Conservation (phyloP, 2,329 filamentous ascomycete genomes). For the Remersonia thermophila region DNA sequence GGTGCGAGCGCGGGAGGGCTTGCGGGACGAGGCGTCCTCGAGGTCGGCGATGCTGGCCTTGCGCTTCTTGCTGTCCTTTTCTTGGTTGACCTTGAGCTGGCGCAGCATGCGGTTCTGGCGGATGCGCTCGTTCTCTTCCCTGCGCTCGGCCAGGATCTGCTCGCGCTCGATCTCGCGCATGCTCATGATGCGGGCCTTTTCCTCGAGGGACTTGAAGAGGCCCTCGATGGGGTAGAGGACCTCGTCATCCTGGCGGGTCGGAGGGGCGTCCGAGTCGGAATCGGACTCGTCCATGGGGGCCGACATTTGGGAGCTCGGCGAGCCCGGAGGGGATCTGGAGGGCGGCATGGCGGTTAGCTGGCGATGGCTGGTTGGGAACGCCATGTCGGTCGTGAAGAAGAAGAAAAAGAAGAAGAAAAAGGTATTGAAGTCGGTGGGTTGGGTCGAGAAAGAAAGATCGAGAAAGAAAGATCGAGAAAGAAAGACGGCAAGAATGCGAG, state of each 20-base stretch:
- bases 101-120: constrained; percentile 73
- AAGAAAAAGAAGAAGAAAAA: constrained; percentile 1
- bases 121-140: constrained; percentile 67
- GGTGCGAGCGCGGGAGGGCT: constrained; percentile 60
- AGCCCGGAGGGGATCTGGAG: constrained; percentile 53
- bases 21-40: constrained; percentile 58
- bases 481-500: too few relatives aligned
- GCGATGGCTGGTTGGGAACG: not conserved
- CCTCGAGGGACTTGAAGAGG: constrained; percentile 60
- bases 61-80: constrained; percentile 57
- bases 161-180: constrained; percentile 89
- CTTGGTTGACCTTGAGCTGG: constrained; percentile 57
- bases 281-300: constrained; percentile 85
- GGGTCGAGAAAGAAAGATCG: too few relatives aligned
- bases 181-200: constrained; percentile 67
- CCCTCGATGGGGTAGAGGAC: constrained; percentile 79
- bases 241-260: constrained; percentile 39
- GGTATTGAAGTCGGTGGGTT: too few relatives aligned
- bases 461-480: too few relatives aligned
- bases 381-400: too few relatives aligned
- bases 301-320: constrained; percentile 64
- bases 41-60: constrained; percentile 69
- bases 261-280: constrained; percentile 54
- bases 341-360: constrained; percentile 6
- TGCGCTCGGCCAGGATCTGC: constrained; percentile 76